Evolutionary conservation across 2,329 filamentous ascomycete genomes (phyloP), one percentile per base, ranked within the genome.

Genomic region (Celoporthe dispersa): DNA sequence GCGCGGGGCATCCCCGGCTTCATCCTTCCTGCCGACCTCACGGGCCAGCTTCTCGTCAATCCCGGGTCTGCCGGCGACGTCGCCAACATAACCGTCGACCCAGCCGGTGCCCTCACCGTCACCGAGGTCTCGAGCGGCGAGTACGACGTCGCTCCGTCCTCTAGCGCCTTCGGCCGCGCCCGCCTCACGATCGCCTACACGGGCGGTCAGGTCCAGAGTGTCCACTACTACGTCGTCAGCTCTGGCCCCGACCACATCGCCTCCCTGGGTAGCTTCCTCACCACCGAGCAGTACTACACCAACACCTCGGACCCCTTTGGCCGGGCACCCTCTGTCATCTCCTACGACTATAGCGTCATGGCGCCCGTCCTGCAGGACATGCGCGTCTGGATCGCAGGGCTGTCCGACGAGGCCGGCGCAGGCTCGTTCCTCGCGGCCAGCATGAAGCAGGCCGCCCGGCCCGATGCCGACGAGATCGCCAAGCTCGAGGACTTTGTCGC

Each of bases 391-490:
- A 84, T 90, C 5, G 83, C 87, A 0, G 88, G 88, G 0, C 80
- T 90, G 0, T 88, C 86, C 68, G 87, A 90, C 69, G 88, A 90
- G 77, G 87, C 81, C 0, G 88, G 88, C 1, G 84, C 85, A 0
- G 87, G 87, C 1, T 84, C 86, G 0, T 89, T 84, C 71, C 81
- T 89, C 0, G 85, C 87, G 0, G 84, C 85, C 0, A 78, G 83
- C 1, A 83, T 87, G 78, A 90, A 90, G 77, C 85, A 88, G 69
- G 81, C 81, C 1, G 75, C 83, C 8, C 85, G 85, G 44, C 87
- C 87, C 0, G 77, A 82, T 12, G 79, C 83, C 0, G 77, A 76
- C 0, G 86, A 90, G 71, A 76, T 90, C 0, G 73, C 79, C 0
- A 84, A 85, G 70, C 79, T 90, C 0, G 88, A 90, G 68, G 77